Evolutionary conservation across 441 rosid species (phyloP), one percentile per base, ranked within the genome.

Genomic region (Flueggea neowawraea): DNA sequence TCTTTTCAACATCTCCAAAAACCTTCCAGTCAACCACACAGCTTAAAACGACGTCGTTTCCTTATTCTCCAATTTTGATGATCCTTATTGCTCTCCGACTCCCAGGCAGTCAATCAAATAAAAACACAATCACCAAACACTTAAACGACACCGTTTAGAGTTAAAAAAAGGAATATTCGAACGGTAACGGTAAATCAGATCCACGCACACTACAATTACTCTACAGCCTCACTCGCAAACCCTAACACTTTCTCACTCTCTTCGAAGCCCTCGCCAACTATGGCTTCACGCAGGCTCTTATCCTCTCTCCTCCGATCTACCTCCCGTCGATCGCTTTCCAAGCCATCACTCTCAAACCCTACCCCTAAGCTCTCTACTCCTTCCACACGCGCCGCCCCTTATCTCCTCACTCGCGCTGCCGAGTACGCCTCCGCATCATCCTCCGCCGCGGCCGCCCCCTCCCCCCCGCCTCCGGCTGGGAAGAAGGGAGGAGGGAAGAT

Each of bases 281-380:
- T 93, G 98, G 97, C 99, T 84, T 80, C 95, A 1, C 91, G 99
- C 76, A 76, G 91, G 61, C 70, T 87, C 60, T 64, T 91, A 53
- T 76, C 89, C 8, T 70, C 93, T 4, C 78, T 94, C 55, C 82
- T 91, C 75, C 94, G 96, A 54, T 87, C 95, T 6, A 78, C 95
- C 45, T 65, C 89, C 31, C 80, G 88, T 63, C 93, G 94, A 84
- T 89, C 88, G 16, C 14, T 78, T 2, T 62, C 84, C 67, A 83
- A 70, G 63, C 68, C 82, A 10, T 59, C 77, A 0, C 33, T 59
- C 47, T 59, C 82, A 0, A 74, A 58, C 67, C 10, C 90, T 3
- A 62, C 65, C 6, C 69, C 74, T 12, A 63, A 7, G 48, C 53
- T 61, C 43, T 16, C 55, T 22, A 28, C 15, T 77, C 78, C 84